A percentile compares a stretch with the other conserved stretches of the same genome.
phyloP scores from a whole-genome alignment of 139 green algal species.

The Limnomonas spitsbergensis region DNA sequence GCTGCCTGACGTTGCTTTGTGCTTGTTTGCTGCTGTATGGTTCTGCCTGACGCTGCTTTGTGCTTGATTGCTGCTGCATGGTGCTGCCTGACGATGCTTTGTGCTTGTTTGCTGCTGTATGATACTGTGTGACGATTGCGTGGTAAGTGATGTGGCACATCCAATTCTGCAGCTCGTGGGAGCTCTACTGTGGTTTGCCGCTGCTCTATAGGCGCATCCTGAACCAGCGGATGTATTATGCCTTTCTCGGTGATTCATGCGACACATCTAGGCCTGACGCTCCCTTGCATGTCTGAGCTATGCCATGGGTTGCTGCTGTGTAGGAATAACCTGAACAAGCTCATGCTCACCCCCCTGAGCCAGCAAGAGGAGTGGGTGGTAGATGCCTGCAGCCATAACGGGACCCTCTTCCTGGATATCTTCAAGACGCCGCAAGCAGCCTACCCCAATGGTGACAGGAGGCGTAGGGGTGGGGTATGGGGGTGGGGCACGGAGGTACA shows the following conservation, averaged over 20 bases:
- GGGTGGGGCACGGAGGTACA: too few relatives aligned
- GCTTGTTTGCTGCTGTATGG: too few relatives aligned
- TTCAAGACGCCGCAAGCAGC: conserved; percentile 9
- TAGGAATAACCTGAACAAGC: conserved; percentile 29
- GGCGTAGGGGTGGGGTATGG: too few relatives aligned
- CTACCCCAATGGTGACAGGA: background rate
- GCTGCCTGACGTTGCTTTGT: too few relatives aligned
- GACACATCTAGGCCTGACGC: too few relatives aligned
- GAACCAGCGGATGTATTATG: background rate
- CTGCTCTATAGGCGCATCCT: background rate
- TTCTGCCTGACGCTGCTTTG: too few relatives aligned
- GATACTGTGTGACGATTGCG: too few relatives aligned
- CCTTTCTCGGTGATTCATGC: background rate
- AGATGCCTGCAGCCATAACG: conserved; percentile 14
- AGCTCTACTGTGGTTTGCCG: background rate
- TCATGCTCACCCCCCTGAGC: background rate
- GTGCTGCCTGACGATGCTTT: too few relatives aligned
- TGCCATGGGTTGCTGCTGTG: background rate
- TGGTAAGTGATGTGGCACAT: too few relatives aligned
- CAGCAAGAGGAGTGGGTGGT: conserved; percentile 5
- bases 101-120: too few relatives aligned
- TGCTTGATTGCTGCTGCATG: too few relatives aligned
- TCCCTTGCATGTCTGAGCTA: background rate
- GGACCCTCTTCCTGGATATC: conserved; percentile 19
- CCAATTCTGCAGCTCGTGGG: too few relatives aligned